A percentile compares a stretch with the other conserved stretches of the same genome.
Conservation (phyloP, 345 rosid genomes). For the Citrus reticulata region DNA sequence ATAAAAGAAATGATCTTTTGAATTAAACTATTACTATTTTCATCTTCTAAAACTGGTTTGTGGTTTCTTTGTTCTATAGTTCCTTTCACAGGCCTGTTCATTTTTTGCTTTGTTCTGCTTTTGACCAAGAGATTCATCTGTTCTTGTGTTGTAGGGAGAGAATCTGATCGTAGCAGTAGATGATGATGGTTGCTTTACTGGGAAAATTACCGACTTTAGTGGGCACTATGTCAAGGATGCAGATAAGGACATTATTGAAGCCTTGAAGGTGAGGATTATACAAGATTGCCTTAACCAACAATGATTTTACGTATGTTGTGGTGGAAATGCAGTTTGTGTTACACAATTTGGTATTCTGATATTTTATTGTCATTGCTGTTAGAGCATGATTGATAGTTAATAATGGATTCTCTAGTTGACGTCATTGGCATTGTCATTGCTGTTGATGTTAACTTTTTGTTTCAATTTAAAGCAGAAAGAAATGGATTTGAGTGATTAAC, state of each 20-base stretch:
- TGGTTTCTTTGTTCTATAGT: background rate
- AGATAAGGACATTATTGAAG: constrained; percentile 82
- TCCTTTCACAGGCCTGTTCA: background rate
- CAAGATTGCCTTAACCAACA: background rate
- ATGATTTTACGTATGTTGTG: background rate
- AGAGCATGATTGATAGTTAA: background rate
- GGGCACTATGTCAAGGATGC: constrained; percentile 89
- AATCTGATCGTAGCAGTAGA: constrained; percentile 85
- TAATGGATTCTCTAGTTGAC: background rate
- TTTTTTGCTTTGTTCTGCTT: background rate
- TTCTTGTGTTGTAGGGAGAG: constrained; percentile 52
- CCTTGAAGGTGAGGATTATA: constrained; percentile 62
- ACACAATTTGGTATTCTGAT: background rate
- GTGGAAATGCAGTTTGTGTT: background rate
- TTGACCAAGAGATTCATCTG: background rate
- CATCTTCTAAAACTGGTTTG: background rate
- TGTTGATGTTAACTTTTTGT: background rate
- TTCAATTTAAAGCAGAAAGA: background rate
- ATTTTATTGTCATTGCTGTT: background rate
- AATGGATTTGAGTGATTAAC: constrained; percentile 3
- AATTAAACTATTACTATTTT: background rate
- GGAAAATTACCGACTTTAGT: constrained; percentile 64
- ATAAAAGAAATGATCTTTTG: background rate
- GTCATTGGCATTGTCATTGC: background rate
- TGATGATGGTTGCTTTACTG: constrained; percentile 88